These are phyloP conservation scores for Sclerotinia subarctica DNA, from an alignment of 2,329 filamentous ascomycete genomes.

Conservation along the genomic window DNA sequence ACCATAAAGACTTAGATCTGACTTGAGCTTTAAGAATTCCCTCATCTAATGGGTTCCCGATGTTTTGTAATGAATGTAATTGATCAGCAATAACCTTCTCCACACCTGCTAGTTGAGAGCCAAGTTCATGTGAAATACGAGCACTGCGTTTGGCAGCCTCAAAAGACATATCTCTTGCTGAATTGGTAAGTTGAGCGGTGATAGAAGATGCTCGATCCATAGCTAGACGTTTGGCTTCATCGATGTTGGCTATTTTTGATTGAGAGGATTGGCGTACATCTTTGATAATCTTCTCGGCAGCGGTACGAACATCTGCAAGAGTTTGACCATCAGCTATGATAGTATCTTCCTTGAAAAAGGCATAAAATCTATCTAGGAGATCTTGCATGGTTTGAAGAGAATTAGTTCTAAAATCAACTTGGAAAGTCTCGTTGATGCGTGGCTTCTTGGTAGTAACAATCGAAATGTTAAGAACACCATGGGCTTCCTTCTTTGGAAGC, in stretches of 20 bases:
- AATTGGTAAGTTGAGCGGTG: conserved; percentile 25
- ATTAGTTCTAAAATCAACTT: conserved; percentile 53
- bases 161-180: conserved; percentile 31
- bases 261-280: conserved; percentile 29
- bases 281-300: conserved; percentile 29
- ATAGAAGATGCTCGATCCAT: conserved; percentile 29
- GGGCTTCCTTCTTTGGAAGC: conserved; percentile 52
- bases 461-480: conserved; percentile 56
- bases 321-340: conserved; percentile 24
- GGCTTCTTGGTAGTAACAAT: conserved; percentile 58
- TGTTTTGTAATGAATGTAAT: conserved; percentile 40
- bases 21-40: conserved; percentile 53
- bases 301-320: conserved; percentile 26
- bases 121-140: conserved; percentile 33
- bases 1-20: conserved; percentile 55
- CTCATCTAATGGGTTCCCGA: conserved; percentile 45
- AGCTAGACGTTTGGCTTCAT: conserved; percentile 29
- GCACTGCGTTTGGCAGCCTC: conserved; percentile 35
- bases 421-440: conserved; percentile 58
- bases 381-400: conserved; percentile 31
- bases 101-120: conserved; percentile 34
- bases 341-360: conserved; percentile 29
- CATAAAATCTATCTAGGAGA: conserved; percentile 31
- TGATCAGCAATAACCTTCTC: conserved; percentile 40
- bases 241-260: conserved; percentile 26